Percentiles rank a stretch among this genome's conserved stretches.
phyloP scores from a whole-genome alignment of 2,329 filamentous ascomycete species.

The Cladophialophora immunda region DNA sequence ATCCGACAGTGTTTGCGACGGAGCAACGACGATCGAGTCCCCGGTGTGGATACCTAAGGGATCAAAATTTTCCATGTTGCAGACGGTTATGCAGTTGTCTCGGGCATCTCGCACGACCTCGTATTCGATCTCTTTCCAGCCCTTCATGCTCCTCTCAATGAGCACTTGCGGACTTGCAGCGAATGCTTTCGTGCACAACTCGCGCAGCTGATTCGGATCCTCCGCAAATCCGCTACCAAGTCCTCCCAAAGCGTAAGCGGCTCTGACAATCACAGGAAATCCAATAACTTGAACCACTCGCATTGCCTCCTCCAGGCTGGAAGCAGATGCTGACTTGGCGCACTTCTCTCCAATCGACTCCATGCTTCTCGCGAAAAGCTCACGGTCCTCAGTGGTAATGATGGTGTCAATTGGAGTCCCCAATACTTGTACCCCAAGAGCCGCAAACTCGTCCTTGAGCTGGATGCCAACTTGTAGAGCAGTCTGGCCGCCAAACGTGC shows the following conservation, averaged over 20 bases:
- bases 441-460: conserved; percentile 95
- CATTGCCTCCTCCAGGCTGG: conserved; percentile 86
- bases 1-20: conserved; percentile 94
- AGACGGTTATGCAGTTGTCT: conserved; percentile 99
- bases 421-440: conserved; percentile 89
- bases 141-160: conserved; percentile 98
- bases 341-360: conserved; percentile 98
- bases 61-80: conserved; percentile 99
- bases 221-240: conserved; percentile 95
- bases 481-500: conserved; percentile 97
- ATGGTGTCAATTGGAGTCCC: conserved; percentile 98
- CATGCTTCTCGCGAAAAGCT: conserved; percentile 97
- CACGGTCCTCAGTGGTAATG: conserved; percentile 97
- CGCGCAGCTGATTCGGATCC: conserved; percentile 80
- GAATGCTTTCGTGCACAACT: conserved; percentile 93
- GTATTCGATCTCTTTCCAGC: conserved; percentile 99
- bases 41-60: conserved; percentile 97
- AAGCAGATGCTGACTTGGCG: conserved; percentile 94
- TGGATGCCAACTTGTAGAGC: conserved; percentile 96
- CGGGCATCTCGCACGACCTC: conserved; percentile 95
- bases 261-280: conserved; percentile 96
- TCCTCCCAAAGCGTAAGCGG: conserved; percentile 93
- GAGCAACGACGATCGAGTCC: conserved; percentile 97
- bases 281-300: conserved; percentile 88
- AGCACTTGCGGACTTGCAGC: conserved; percentile 94